Base-by-base conservation (phyloP, 305 asterid species). In the Coffea humblotiana region DNA sequence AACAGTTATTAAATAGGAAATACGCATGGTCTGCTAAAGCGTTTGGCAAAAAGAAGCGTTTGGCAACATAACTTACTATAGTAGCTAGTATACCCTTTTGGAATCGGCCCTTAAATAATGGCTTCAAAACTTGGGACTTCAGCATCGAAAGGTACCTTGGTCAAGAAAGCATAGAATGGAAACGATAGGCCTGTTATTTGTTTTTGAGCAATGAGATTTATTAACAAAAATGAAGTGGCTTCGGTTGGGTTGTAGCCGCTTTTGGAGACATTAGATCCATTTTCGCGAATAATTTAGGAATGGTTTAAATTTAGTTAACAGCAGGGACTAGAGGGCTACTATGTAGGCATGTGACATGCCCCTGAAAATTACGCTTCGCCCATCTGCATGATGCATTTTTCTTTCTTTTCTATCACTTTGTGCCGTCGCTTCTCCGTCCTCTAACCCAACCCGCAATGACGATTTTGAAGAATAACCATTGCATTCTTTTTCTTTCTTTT, bases 241-340 rank as follows among this genome's bases (percentile, higher is more conserved):
- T 82, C 74, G 85, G 83, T 83, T 83, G 86, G 71, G 70, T 52
- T 84, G 90, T 82, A 66, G 61, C 32, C 63, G n/a, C 90, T 84
- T 85, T 84, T 63, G 66, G 84, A 66, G 85, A 83, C 85, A 79
- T 29, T 16, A 69, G 78, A 80, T 77, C 73, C 76, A 65, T 76
- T 77, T 79, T 58, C 48, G 18, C 64, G 52, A 80, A 77, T 67
- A 56, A 76, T 76, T 77, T 72, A 80, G 35, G 78, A 52, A 19
- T 49, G 27, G 78, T 58, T 79, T 71, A 47, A 60, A 54, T 68
- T 70, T 54, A 35, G 40, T 48, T 67, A 45, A 61, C 74, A 60
- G 35, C 72, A 37, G n/a, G 65, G 32, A 74, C 77, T 32, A n/a
- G 37, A 52, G 63, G 71, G 71, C 80, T 74, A 83, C 82, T 35